Percentiles rank a stretch among this genome's conserved stretches.
These are phyloP conservation scores for Geranomyces michiganensis DNA, from an alignment of 192 early-diverging fungal genomes.

Conservation along the genomic window DNA sequence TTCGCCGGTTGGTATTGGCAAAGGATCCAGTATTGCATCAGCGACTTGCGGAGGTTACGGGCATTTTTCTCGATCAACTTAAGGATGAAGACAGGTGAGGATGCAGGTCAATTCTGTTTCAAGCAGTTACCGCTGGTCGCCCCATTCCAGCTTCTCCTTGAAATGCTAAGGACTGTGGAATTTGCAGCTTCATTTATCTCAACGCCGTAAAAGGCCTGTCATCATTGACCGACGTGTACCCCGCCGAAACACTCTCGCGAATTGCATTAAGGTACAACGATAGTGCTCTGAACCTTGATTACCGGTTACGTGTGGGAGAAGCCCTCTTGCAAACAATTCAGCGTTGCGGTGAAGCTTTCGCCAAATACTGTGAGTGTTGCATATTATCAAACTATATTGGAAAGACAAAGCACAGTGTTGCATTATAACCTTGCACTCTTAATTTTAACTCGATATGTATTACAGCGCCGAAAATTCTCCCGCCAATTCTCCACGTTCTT, in stretches of 20 bases:
- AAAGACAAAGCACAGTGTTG: too few species aligned
- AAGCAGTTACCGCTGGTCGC: not conserved
- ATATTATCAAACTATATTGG: too few species aligned
- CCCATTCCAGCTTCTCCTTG: not conserved
- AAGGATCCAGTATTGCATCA: conserved; percentile 61
- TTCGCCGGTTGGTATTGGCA: conserved; percentile 79
- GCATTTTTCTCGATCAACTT: conserved; percentile 78
- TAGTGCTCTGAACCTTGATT: conserved; percentile 57
- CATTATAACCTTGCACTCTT: too few species aligned
- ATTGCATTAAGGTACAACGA: conserved; percentile 70
- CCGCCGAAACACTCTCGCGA: conserved; percentile 65
- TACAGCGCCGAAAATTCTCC: conserved; percentile 36
- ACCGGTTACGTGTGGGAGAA: conserved; percentile 82
- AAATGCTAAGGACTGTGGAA: conserved; percentile 10
- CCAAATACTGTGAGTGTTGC: conserved; percentile 73
- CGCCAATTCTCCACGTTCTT: conserved; percentile 43
- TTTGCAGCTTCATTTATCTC: conserved; percentile 82
- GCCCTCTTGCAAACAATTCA: conserved; percentile 85
- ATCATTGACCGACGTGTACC: conserved; percentile 80
- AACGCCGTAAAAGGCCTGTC: conserved; percentile 89
- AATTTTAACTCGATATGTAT: too few species aligned
- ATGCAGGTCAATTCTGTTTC: too few species aligned
- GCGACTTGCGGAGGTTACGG: conserved; percentile 67
- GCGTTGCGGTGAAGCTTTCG: conserved; percentile 77
- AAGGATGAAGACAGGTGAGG: conserved; percentile 80